Conservation (phyloP, 208 protist genomes). For the Wallacemonas sp. region DNA sequence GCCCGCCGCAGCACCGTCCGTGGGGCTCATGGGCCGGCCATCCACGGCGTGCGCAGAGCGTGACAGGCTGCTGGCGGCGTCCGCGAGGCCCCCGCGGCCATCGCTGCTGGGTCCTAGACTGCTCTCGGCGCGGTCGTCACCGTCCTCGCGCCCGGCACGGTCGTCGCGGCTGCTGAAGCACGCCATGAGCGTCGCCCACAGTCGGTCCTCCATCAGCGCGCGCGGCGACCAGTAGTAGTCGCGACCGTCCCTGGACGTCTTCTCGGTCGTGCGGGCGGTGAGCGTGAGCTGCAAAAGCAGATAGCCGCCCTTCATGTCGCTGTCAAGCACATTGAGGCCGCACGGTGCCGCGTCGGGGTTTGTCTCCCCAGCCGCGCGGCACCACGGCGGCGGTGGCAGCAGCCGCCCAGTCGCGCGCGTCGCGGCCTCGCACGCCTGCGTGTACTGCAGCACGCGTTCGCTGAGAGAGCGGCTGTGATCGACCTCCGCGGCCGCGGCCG, state of each 20-base stretch:
- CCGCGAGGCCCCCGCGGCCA: not conserved
- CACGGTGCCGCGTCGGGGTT: constrained; percentile 40
- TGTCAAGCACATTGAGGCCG: constrained; percentile 77
- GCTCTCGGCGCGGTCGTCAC: constrained; percentile 2
- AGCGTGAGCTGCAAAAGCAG: constrained; percentile 74
- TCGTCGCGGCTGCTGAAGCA: constrained; percentile 63
- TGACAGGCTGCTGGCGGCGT: too few relatives aligned
- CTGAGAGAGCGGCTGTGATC: not conserved
- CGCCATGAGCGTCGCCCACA: constrained; percentile 59
- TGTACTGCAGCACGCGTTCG: constrained; percentile 1
- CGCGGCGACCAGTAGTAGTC: constrained; percentile 29
- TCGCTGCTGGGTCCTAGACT: not conserved
- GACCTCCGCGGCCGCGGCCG: not conserved
- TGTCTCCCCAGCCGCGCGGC: not conserved
- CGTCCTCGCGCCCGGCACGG: constrained; percentile 25
- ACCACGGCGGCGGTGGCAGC: not conserved
- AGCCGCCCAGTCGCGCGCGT: not conserved
- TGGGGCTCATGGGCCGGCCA: too few relatives aligned
- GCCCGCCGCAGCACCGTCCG: too few relatives aligned
- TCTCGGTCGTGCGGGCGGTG: not conserved
- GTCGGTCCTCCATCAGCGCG: constrained; percentile 26
- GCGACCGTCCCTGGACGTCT: not conserved
- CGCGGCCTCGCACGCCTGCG: not conserved
- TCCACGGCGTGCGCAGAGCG: too few relatives aligned
- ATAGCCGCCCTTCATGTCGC: constrained; percentile 67